These are phyloP conservation scores for Mycena galopus DNA, from an alignment of 768 basidiomycete species.

Conservation along the genomic window DNA sequence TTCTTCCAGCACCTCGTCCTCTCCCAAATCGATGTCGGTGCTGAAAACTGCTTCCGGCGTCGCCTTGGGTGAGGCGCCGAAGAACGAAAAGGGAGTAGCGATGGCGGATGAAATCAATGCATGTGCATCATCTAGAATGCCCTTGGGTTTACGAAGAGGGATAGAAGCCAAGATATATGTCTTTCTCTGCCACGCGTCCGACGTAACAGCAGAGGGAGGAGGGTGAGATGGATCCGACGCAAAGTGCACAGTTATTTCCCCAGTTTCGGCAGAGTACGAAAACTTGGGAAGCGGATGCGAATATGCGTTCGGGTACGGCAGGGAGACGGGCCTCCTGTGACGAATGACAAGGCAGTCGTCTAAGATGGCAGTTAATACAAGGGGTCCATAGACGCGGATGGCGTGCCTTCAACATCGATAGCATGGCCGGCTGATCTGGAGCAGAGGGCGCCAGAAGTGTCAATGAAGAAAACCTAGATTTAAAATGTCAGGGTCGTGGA, in stretches of 20 bases:
- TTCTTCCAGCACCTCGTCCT: slow-evolving; percentile 84
- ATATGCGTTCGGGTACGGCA: slow-evolving; percentile 83
- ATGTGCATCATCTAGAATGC: slow-evolving; percentile 79
- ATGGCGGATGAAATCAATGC: slow-evolving; percentile 74
- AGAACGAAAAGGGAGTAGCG: slow-evolving; percentile 67
- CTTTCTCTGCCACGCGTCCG: slow-evolving; percentile 68
- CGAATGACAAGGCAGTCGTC: slow-evolving; percentile 78
- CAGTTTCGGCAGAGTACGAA: slow-evolving; percentile 64
- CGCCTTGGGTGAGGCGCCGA: slow-evolving; percentile 55
- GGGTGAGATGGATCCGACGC: slow-evolving; percentile 75
- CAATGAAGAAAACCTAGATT: slow-evolving; percentile 86
- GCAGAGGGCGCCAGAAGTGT: slow-evolving; percentile 81
- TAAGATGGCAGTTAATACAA: slow-evolving; percentile 41
- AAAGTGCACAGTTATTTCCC: slow-evolving; percentile 74
- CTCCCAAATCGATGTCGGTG: slow-evolving; percentile 77
- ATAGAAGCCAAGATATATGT: slow-evolving; percentile 75
- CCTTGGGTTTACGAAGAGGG: slow-evolving; percentile 75
- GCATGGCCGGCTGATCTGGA: slow-evolving; percentile 87
- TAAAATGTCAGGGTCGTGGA: background rate
- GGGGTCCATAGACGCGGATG: background rate
- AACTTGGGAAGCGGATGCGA: slow-evolving; percentile 85
- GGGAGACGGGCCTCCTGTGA: slow-evolving; percentile 80
- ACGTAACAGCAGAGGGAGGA: slow-evolving; percentile 45
- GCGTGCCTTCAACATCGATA: slow-evolving; percentile 80
- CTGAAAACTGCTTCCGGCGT: slow-evolving; percentile 78